Conservation (phyloP, 108 stramenopile species). For the Seminavis robusta region DNA sequence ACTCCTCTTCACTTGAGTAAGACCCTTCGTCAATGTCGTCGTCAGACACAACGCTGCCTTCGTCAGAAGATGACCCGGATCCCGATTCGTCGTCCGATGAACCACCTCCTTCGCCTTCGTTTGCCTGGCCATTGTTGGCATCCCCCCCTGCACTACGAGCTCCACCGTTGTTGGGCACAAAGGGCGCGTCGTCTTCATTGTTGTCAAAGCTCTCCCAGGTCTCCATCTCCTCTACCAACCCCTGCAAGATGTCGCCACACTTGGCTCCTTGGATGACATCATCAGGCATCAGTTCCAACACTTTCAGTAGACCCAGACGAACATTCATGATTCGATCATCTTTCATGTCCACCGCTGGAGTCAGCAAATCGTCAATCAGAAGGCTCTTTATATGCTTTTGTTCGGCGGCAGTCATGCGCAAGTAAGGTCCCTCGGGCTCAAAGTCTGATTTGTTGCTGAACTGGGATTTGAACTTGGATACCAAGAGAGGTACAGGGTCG, state of each 20-base stretch:
- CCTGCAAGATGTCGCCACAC: slow-evolving; percentile 51
- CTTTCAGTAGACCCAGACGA: slow-evolving; percentile 66
- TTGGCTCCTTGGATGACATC: slow-evolving; percentile 43
- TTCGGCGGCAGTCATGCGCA: slow-evolving; percentile 48
- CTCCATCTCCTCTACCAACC: slow-evolving; percentile 71
- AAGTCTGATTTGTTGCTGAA: slow-evolving; percentile 7
- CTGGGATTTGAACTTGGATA: slow-evolving; percentile 13
- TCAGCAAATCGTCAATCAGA: slow-evolving; percentile 55
- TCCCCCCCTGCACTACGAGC: neutral
- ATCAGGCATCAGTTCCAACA: slow-evolving; percentile 60
- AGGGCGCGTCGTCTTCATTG: neutral
- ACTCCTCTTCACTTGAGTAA: neutral
- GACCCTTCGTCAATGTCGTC: slow-evolving; percentile 2
- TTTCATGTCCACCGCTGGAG: slow-evolving; percentile 69
- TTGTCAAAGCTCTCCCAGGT: slow-evolving; percentile 69
- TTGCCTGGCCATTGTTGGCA: neutral
- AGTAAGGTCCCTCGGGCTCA: slow-evolving; percentile 47
- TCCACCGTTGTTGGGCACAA: neutral
- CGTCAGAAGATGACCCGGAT: too few species aligned
- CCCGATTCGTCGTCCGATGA: slow-evolving; percentile 1
- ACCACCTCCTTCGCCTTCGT: neutral
- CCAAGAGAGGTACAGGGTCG: slow-evolving; percentile 27
- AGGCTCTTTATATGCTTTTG: slow-evolving; percentile 55
- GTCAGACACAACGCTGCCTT: neutral
- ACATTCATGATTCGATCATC: slow-evolving; percentile 80